These are phyloP conservation scores for Iris pallida DNA, from an alignment of 116 monocot species.

Conservation along the genomic window DNA sequence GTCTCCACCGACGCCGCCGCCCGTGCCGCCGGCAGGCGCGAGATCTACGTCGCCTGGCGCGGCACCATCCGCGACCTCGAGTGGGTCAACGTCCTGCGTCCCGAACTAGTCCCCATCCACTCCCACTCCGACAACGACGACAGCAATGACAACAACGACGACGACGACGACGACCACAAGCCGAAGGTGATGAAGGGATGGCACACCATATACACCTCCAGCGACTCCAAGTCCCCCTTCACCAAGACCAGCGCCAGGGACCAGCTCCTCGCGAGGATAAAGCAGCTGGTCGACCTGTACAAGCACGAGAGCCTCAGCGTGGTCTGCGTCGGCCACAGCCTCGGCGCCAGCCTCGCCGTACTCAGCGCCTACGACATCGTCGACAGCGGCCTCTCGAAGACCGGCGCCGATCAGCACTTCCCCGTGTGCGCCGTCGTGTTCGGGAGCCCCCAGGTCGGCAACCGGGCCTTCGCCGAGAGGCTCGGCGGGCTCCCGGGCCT, in stretches of 20 bases:
- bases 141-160: not conserved
- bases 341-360: slow-evolving; percentile 47
- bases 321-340: slow-evolving; percentile 52
- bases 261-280: slow-evolving; percentile 36
- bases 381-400: slow-evolving; percentile 31
- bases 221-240: slow-evolving; percentile 38
- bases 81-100: slow-evolving; percentile 42
- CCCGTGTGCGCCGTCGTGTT: slow-evolving; percentile 62
- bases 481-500: slow-evolving; percentile 26
- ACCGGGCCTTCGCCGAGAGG: slow-evolving; percentile 42
- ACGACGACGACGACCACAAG: not conserved
- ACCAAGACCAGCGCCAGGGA: slow-evolving; percentile 44
- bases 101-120: slow-evolving; percentile 19
- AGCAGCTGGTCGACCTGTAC: slow-evolving; percentile 31
- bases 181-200: slow-evolving; percentile 67
- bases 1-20: slow-evolving; percentile 39
- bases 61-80: slow-evolving; percentile 62
- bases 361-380: slow-evolving; percentile 58
- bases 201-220: slow-evolving; percentile 55
- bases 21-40: slow-evolving; percentile 26
- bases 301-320: slow-evolving; percentile 39
- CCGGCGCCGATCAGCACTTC: slow-evolving; percentile 6
- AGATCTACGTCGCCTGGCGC: slow-evolving; percentile 52
- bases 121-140: not conserved
- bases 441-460: slow-evolving; percentile 55